phyloP scores from a whole-genome alignment of 116 monocot species.

The Cymodocea nodosa region DNA sequence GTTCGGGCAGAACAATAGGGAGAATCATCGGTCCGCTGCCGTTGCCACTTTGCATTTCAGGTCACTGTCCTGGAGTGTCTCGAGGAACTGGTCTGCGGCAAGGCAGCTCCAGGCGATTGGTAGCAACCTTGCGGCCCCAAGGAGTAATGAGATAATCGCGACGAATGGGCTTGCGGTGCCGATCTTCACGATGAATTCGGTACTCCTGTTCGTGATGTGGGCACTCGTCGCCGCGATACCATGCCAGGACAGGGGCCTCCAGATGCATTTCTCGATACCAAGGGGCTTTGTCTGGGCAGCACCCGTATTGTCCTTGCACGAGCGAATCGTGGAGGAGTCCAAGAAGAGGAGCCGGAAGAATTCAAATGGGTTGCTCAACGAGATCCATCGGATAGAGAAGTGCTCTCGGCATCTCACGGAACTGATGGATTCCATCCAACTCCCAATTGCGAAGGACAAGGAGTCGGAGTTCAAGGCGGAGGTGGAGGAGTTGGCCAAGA shows the following conservation, averaged over 20 bases:
- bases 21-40: not conserved
- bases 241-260: conserved; percentile 65
- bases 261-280: conserved; percentile 41
- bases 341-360: conserved; percentile 49
- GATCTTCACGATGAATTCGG: conserved; percentile 45
- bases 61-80: conserved; percentile 53
- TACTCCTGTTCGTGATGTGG: conserved; percentile 59
- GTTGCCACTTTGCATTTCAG: conserved; percentile 14
- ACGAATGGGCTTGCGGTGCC: conserved; percentile 33
- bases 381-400: conserved; percentile 41
- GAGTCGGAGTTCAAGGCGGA: conserved; percentile 16
- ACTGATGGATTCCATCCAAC: conserved; percentile 12
- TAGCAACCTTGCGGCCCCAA: conserved; percentile 30
- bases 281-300: conserved; percentile 35
- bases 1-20: conserved; percentile 26
- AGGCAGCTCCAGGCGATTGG: conserved; percentile 53
- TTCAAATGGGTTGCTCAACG: conserved; percentile 40
- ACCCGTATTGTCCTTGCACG: conserved; percentile 29
- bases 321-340: conserved; percentile 46
- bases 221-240: conserved; percentile 71
- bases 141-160: conserved; percentile 31
- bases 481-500: conserved; percentile 12
- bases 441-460: conserved; percentile 15
- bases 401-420: conserved; percentile 12
- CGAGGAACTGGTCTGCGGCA: conserved; percentile 48